phyloP scores from a whole-genome alignment of 257 asterid species.

The Knoxia roxburghii region DNA sequence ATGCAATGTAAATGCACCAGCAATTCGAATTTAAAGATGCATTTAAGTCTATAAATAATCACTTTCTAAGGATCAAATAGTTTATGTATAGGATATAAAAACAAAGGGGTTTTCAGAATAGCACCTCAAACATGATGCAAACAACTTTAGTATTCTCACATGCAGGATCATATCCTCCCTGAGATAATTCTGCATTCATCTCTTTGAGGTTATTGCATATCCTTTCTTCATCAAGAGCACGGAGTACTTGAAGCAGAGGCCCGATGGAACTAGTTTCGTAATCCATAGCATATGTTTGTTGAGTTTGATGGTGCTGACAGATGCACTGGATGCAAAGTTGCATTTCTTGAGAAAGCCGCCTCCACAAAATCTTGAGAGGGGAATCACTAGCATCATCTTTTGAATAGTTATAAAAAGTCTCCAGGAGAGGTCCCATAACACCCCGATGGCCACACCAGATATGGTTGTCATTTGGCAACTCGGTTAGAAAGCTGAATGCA shows the following conservation, averaged over 20 bases:
- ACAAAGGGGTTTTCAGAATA: background rate
- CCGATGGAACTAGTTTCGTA: conserved; percentile 66
- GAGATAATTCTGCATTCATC: conserved; percentile 54
- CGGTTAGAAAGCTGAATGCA: conserved; percentile 67
- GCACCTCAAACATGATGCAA: conserved; percentile 87
- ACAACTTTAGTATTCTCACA: conserved; percentile 66
- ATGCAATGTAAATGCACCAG: background rate
- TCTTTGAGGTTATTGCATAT: conserved; percentile 62
- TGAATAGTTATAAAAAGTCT: conserved; percentile 78
- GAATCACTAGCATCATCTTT: conserved; percentile 61
- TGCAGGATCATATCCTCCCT: conserved; percentile 53
- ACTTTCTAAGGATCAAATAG: background rate
- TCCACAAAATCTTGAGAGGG: conserved; percentile 75
- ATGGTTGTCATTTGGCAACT: conserved; percentile 58
- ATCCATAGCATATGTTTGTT: conserved; percentile 61
- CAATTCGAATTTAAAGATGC: background rate
- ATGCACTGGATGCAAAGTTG: conserved; percentile 72
- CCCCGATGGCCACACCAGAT: conserved; percentile 91
- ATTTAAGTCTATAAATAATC: no score
- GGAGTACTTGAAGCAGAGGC: conserved; percentile 78
- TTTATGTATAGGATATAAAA: background rate
- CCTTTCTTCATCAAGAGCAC: conserved; percentile 78
- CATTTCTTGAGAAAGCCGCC: conserved; percentile 65
- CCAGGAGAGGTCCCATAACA: conserved; percentile 91
- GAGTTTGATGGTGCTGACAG: conserved; percentile 92